Evolutionary conservation across 306 rosid species (phyloP), one percentile per base, ranked within the genome.

Genomic region (Hylodesmum podocarpum): DNA sequence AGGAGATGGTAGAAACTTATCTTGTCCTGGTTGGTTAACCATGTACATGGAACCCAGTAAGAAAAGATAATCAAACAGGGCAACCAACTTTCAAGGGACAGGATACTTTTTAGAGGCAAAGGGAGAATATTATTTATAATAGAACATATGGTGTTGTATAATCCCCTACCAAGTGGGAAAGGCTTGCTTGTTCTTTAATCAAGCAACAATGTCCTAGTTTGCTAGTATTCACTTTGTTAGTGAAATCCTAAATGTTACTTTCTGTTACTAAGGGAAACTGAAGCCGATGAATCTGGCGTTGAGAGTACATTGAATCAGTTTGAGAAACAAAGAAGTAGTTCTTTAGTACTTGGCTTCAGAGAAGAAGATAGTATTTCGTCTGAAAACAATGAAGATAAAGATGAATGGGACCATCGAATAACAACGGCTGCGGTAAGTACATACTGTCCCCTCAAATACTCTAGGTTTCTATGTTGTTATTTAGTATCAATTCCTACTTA

Each of bases 271-370:
- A 96, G 99, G 64, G 89, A 87, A 83, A 59, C 59, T 31, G 66
- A 68, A 66, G 70, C 77, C 25, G 86, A 70, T 79, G 80, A 91
- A 67, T 89, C 92, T 80, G 98, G 98, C 43, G 82, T 96, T 82
- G 98, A 84, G 81, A 98, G 99, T 25, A 96, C 93, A 82, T 81
- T 96, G 86, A 87, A 73, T 73, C 90, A 97, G 54, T 80, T 93
- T 87, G 97, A 87, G 86, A 92, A 86, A 77, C 81, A 89, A 63
- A 89, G 98, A 77, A 91, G 58, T 83, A 58, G 7, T 50, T 53
- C 69, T 33, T 83, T 84, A 12, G 93, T 91, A 36, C 59, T 83
- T 57, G 75, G 72, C 54, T 27, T 73, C 31, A 66, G n/a, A 37
- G 86, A 81, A 78, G 90, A 81, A 51, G 86, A 76, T 59, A 50